Evolutionary conservation across 2,329 filamentous ascomycete species (phyloP).

Genomic region (Albifimbria verrucaria): DNA sequence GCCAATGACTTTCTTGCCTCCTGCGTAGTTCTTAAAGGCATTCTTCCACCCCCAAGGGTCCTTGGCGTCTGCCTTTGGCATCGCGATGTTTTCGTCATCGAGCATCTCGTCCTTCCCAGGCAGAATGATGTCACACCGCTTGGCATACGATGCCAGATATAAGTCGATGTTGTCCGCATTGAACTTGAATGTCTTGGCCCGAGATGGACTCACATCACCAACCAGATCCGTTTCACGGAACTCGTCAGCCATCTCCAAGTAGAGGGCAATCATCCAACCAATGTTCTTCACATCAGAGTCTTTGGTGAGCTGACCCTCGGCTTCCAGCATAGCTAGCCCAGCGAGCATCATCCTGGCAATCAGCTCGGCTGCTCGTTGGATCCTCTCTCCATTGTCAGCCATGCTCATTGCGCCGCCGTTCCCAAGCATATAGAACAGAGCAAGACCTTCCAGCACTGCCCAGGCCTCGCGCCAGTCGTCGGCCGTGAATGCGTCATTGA

Average conservation of each 20-base stretch:
- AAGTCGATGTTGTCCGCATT: constrained; percentile 20
- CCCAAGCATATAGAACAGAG: constrained; percentile 6
- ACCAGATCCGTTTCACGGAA: constrained; percentile 15
- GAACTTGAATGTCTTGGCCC: constrained; percentile 15
- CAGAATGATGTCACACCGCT: constrained; percentile 27
- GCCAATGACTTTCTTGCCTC: not conserved
- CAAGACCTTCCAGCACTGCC: constrained; percentile 36
- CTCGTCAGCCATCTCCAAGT: constrained; percentile 17
- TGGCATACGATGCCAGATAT: constrained; percentile 30
- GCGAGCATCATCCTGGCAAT: constrained; percentile 30
- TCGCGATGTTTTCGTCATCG: not conserved
- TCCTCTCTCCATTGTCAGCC: constrained; percentile 22
- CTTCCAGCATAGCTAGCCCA: constrained; percentile 34
- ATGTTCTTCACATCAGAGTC: constrained; percentile 33
- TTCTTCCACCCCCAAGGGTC: not conserved
- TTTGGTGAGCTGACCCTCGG: constrained; percentile 24
- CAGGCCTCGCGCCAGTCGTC: constrained; percentile 34
- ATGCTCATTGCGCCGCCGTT: not conserved
- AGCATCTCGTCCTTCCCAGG: not conserved
- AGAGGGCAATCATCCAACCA: constrained; percentile 34
- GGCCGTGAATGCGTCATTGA: constrained; percentile 24
- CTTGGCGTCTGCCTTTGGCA: not conserved
- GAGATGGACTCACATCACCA: constrained; percentile 11
- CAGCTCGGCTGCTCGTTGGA: constrained; percentile 13
- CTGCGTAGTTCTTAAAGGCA: not conserved